Evolutionary conservation across 495 filamentous ascomycete genomes (phyloP).

Genomic region (Hypoxylon lienhwacheense): DNA sequence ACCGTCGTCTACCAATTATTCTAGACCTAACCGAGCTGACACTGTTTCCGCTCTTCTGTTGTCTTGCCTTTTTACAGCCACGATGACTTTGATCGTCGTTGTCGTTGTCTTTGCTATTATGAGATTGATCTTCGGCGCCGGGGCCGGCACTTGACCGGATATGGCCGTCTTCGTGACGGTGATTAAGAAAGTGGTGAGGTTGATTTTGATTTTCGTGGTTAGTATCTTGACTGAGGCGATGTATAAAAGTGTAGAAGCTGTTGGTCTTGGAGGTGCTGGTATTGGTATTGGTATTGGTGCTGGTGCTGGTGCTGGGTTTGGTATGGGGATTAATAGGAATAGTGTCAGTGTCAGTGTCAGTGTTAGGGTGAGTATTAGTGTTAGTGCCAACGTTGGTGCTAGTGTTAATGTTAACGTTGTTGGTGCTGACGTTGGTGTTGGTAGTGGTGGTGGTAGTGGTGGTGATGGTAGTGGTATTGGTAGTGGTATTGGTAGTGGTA

Average conservation of each 20-base stretch:
- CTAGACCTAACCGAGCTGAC: slow-evolving; percentile 29
- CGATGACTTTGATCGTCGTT: slow-evolving; percentile 3
- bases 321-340: no score
- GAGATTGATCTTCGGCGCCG: background rate
- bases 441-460: slow-evolving; percentile 1
- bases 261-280: no score
- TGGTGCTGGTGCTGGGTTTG: background rate
- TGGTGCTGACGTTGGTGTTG: background rate
- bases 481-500: background rate
- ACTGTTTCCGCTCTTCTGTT: slow-evolving; percentile 43
- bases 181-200: no score
- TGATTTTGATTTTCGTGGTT: no score
- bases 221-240: no score
- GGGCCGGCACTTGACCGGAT: background rate
- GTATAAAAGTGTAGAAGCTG: no score
- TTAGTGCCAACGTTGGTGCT: background rate
- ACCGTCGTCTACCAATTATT: slow-evolving; percentile 37
- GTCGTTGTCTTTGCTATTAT: slow-evolving; percentile 10
- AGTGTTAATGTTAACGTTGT: background rate
- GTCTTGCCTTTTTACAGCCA: slow-evolving; percentile 36
- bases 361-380: no score
- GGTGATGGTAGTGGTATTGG: slow-evolving; percentile 1
- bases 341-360: no score
- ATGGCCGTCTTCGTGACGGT: no score
- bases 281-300: background rate